Evolutionary conservation across 495 filamentous ascomycete species (phyloP).

Genomic region (Aspergillus saccharolyticus): DNA sequence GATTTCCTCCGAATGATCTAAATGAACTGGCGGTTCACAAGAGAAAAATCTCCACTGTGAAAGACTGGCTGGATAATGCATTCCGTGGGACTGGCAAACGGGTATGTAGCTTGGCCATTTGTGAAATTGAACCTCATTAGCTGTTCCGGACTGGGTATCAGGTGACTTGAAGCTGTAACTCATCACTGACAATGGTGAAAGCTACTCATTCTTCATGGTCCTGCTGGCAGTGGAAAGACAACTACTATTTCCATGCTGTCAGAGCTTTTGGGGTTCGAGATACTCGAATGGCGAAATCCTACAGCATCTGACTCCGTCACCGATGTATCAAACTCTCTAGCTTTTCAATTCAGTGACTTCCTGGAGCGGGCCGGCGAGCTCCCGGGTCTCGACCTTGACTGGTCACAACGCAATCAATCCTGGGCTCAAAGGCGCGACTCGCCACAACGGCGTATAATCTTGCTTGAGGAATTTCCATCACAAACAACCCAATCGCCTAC

Average conservation of each 20-base stretch:
- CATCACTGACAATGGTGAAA: slow-evolving; percentile 43
- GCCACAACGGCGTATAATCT: slow-evolving; percentile 53
- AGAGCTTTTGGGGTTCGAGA: slow-evolving; percentile 60
- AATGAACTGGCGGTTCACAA: slow-evolving; percentile 89
- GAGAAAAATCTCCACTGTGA: slow-evolving; percentile 84
- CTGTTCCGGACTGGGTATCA: neutral
- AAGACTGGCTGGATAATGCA: slow-evolving; percentile 70
- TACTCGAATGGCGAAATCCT: slow-evolving; percentile 91
- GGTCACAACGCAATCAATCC: neutral
- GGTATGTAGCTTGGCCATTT: slow-evolving; percentile 21
- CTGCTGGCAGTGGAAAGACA: slow-evolving; percentile 92
- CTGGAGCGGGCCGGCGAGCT: slow-evolving; percentile 73
- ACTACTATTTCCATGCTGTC: slow-evolving; percentile 75
- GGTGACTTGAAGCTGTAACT: neutral
- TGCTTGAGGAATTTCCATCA: slow-evolving; percentile 94
- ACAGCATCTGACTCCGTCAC: slow-evolving; percentile 49
- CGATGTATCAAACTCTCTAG: slow-evolving; percentile 58
- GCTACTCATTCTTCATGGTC: slow-evolving; percentile 78
- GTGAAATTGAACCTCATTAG: neutral
- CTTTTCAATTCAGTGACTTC: slow-evolving; percentile 86
- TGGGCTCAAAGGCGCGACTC: slow-evolving; percentile 4
- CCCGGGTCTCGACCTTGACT: slow-evolving; percentile 60
- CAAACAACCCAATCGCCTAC: slow-evolving; percentile 63
- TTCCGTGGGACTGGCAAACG: slow-evolving; percentile 51
- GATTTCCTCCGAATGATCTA: slow-evolving; percentile 66